Evolutionary conservation across 352 stramenopile species (phyloP).

Genomic region (Elongisporangium prolatum): DNA sequence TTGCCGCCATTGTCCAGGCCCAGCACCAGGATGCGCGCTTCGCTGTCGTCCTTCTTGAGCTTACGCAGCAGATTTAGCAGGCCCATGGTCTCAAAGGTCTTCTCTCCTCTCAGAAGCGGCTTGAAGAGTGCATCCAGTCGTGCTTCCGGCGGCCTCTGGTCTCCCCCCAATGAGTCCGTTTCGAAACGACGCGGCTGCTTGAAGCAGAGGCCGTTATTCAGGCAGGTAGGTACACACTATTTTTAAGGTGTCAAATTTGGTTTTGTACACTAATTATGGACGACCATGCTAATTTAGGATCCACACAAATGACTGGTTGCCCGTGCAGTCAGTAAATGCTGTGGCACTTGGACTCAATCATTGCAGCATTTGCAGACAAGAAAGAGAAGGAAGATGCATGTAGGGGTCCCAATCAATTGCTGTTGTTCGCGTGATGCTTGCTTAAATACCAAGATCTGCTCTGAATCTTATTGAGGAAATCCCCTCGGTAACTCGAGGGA

Average conservation of each 20-base stretch:
- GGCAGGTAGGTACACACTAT: not conserved
- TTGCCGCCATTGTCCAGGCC: constrained; percentile 96
- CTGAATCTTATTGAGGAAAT: constrained; percentile 77
- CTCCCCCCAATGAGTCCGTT: constrained; percentile 11
- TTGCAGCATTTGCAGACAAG: not conserved
- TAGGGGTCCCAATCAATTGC: not conserved
- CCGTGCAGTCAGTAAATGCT: no score
- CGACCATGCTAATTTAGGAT: constrained; percentile 3
- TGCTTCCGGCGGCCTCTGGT: not conserved
- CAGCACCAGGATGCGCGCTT: constrained; percentile 93
- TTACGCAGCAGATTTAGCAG: constrained; percentile 93
- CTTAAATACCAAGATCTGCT: constrained; percentile 86
- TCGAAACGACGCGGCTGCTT: constrained; percentile 21
- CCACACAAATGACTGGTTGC: not conserved
- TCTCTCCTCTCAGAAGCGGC: constrained; percentile 1
- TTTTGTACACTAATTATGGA: not conserved
- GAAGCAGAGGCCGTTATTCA: not conserved
- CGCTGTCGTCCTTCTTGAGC: constrained; percentile 93
- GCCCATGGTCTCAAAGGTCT: constrained; percentile 55
- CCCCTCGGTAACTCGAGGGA: constrained; percentile 78
- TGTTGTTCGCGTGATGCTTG: constrained; percentile 53
- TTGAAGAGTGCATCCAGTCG: not conserved
- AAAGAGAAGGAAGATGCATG: not conserved
- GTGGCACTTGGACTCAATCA: not conserved
- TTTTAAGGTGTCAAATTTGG: not conserved